Evolutionary conservation across 257 asterid genomes (phyloP).

Genomic region (Capsicum rhomboideum): DNA sequence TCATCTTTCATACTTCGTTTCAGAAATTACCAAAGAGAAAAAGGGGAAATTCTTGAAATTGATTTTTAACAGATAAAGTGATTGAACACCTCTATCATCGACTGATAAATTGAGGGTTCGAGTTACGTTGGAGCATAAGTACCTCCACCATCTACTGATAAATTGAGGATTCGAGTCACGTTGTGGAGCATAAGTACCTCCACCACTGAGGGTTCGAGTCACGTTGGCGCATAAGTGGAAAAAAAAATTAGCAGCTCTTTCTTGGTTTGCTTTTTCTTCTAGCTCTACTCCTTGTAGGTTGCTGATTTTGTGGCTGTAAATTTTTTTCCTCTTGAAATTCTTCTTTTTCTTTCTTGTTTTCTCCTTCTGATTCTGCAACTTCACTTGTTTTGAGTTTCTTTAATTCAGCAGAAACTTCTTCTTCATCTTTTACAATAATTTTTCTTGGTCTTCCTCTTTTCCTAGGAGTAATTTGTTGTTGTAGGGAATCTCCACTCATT

Average conservation of each 20-base stretch:
- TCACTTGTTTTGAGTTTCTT: constrained; percentile 21
- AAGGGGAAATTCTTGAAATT: not conserved
- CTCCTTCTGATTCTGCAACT: constrained; percentile 12
- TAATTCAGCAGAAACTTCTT: constrained; percentile 18
- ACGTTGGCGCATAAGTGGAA: no score
- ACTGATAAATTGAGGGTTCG: not conserved
- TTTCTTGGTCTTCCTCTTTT: constrained; percentile 75
- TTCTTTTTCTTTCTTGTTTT: not conserved
- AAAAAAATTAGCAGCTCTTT: constrained; percentile 36
- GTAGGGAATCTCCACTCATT: constrained; percentile 21
- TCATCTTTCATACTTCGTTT: not conserved
- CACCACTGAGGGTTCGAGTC: not conserved
- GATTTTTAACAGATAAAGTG: not conserved
- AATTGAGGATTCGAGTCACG: not conserved
- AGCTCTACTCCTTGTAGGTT: constrained; percentile 41
- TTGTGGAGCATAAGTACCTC: not conserved
- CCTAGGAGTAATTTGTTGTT: constrained; percentile 25
- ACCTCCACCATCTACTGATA: not conserved
- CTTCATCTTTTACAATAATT: constrained; percentile 14
- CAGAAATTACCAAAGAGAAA: not conserved
- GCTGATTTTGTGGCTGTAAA: constrained; percentile 8
- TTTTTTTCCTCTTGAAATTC: constrained; percentile 7
- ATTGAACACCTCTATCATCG: not conserved
- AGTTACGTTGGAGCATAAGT: not conserved
- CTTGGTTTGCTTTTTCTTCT: constrained; percentile 70